These are phyloP conservation scores for Bryoglossum gracile DNA, from an alignment of 495 filamentous ascomycete species.

Conservation along the genomic window DNA sequence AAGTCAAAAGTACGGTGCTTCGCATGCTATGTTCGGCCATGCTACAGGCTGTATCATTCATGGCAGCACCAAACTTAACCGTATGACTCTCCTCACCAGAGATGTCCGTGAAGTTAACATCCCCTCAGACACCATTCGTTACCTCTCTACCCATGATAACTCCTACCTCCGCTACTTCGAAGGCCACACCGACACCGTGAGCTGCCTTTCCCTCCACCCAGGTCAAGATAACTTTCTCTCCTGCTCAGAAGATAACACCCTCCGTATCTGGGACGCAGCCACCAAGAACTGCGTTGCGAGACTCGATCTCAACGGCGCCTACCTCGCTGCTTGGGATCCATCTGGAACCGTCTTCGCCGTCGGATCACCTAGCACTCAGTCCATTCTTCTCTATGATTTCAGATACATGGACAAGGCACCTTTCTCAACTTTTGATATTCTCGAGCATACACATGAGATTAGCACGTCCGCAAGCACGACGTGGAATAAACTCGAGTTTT, in stretches of 20 bases:
- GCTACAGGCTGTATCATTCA: conserved; percentile 83
- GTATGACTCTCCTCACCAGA: conserved; percentile 33
- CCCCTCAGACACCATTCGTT: conserved; percentile 71
- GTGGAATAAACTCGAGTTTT: conserved; percentile 88
- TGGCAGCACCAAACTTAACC: conserved; percentile 89
- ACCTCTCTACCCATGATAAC: conserved; percentile 92
- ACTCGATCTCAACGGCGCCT: conserved; percentile 66
- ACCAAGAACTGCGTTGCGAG: conserved; percentile 69
- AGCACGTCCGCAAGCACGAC: conserved; percentile 36
- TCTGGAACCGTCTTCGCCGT: conserved; percentile 87
- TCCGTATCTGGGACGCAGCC: conserved; percentile 76
- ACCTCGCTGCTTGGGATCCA: conserved; percentile 80
- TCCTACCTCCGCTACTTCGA: conserved; percentile 91
- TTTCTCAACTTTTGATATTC: conserved; percentile 77
- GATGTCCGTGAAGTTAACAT: too few relatives aligned
- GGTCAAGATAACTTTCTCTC: conserved; percentile 86
- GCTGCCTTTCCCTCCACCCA: conserved; percentile 64
- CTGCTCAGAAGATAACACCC: conserved; percentile 78
- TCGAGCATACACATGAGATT: conserved; percentile 35
- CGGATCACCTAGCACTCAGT: conserved; percentile 67
- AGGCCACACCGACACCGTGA: conserved; percentile 78
- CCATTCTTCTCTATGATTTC: conserved; percentile 84
- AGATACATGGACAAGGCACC: conserved; percentile 88
- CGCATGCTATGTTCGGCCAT: conserved; percentile 90
- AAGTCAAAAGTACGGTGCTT: conserved; percentile 90